Base-by-base conservation (phyloP, 1,284 basidiomycete species). In the Trichosporon sp. region DNA sequence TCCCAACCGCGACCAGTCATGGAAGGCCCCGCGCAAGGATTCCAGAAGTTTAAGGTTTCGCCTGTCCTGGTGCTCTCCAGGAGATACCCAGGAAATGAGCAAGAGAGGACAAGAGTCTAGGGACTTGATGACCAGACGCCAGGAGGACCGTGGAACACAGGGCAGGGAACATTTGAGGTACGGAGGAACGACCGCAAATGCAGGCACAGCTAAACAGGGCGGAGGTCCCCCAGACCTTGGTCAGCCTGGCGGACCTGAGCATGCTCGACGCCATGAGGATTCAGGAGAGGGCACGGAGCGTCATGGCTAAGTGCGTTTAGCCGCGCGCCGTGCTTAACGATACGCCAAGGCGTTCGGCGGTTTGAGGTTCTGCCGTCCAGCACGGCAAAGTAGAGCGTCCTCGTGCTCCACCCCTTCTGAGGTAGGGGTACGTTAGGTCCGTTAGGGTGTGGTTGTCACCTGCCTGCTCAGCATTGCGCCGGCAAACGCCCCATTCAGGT, bases 21-120 rank as follows among this genome's bases (percentile, higher is more conserved):
- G 6, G 19, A 26, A 10, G 51, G 19, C 8, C 51, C 19, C n/a
- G 8, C 19, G 19, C 19, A 54, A 26, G 51, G 21, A 54, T 54
- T 54, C 51, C 51, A 26, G 51, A 21, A 21, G 51, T 54, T 54
- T 54, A 54, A 54, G 51, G 51, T 54, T 54, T 54, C 21, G 19
- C 51, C 51, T 2, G 51, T 54, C 51, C 21, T 26, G 19, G n/a
- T 26, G 51, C 21, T 10, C 51, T 19, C 51, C 19, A 19, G 51
- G 51, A 19, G 51, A 6, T 16, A 19, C 16, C 46, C 16, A 48
- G 46, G 19, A 48, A 19, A 26, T 21, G 21, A 5, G 6, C 51
- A 26, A 8, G 19, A 8, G 21, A 54, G 8, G 51, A 8, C 7
- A 5, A 26, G 51, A 7, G 10, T 8, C 4, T 19, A 37, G 35